These are phyloP conservation scores for Lodderomyces orthopsilosis DNA, from an alignment of 1,139 yeast species.

Conservation along the genomic window DNA sequence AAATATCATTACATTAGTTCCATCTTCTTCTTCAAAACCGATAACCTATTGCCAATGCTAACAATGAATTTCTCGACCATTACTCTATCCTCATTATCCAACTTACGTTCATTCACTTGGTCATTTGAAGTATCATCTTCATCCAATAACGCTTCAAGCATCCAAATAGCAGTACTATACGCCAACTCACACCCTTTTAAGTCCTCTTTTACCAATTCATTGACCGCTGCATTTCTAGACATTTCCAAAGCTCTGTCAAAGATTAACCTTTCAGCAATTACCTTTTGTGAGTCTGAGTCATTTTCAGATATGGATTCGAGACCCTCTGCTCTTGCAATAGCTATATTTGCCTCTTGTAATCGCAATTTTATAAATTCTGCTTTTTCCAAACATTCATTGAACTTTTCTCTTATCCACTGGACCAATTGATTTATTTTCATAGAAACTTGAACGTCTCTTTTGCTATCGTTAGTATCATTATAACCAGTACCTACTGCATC, in stretches of 20 bases:
- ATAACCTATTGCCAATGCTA: conserved; percentile 68
- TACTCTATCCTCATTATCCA: conserved; percentile 68
- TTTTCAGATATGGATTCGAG: neutral
- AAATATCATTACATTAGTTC: conserved; percentile 12
- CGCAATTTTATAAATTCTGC: conserved; percentile 73
- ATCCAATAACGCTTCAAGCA: conserved; percentile 82
- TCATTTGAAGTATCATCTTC: conserved; percentile 36
- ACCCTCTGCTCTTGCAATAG: conserved; percentile 13
- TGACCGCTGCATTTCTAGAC: conserved; percentile 85
- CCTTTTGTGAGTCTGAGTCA: conserved; percentile 14
- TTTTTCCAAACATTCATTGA: conserved; percentile 83
- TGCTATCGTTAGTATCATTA: neutral
- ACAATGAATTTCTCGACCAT: conserved; percentile 77
- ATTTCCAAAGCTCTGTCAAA: conserved; percentile 93
- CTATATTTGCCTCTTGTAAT: conserved; percentile 49
- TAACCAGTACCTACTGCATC: conserved; percentile 3
- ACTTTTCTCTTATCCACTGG: conserved; percentile 88
- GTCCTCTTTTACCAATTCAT: conserved; percentile 77
- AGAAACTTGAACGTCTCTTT: conserved; percentile 20
- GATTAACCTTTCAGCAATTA: conserved; percentile 78
- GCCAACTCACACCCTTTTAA: conserved; percentile 79
- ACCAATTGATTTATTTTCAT: conserved; percentile 71
- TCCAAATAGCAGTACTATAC: conserved; percentile 91
- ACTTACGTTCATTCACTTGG: conserved; percentile 23
- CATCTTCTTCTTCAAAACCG: conserved; percentile 51